Percentiles rank a stretch among this genome's conserved stretches.
Conservation (phyloP, 495 filamentous ascomycete species). For the Penicilliopsis zonata region DNA sequence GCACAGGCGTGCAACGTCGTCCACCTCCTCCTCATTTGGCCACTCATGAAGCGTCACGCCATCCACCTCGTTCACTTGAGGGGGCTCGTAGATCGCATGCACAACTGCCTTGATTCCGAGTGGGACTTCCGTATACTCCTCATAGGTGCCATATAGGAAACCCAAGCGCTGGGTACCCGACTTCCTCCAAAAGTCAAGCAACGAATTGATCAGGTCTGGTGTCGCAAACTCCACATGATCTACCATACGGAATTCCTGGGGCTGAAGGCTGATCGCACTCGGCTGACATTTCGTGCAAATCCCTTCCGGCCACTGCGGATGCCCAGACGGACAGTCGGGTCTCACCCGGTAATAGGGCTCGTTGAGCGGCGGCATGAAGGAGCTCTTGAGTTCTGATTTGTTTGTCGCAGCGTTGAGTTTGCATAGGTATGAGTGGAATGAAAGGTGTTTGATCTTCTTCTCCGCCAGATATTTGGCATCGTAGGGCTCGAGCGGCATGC, state of each 20-base stretch:
- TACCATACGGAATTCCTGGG: slow-evolving; percentile 92
- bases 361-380: slow-evolving; percentile 89
- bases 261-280: slow-evolving; percentile 89
- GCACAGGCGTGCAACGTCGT: slow-evolving; percentile 71
- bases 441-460: slow-evolving; percentile 97
- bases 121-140: slow-evolving; percentile 86
- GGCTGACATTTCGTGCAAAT: slow-evolving; percentile 99
- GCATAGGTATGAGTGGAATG: slow-evolving; percentile 86
- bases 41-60: slow-evolving; percentile 80
- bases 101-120: slow-evolving; percentile 93
- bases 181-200: slow-evolving; percentile 83
- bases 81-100: slow-evolving; percentile 95
- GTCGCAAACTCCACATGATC: slow-evolving; percentile 96
- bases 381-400: slow-evolving; percentile 79
- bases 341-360: slow-evolving; percentile 90
- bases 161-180: slow-evolving; percentile 73
- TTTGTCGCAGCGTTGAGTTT: slow-evolving; percentile 96
- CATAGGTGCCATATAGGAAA: slow-evolving; percentile 83
- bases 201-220: slow-evolving; percentile 66
- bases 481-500: slow-evolving; percentile 95
- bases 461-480: slow-evolving; percentile 75
- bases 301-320: slow-evolving; percentile 89
- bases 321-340: slow-evolving; percentile 81
- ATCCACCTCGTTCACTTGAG: slow-evolving; percentile 83
- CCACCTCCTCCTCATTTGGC: slow-evolving; percentile 74